Percentiles rank a stretch among this genome's conserved stretches.
Evolutionary conservation across 345 rosid genomes (phyloP).

Genomic region (Nephelium lappaceum): DNA sequence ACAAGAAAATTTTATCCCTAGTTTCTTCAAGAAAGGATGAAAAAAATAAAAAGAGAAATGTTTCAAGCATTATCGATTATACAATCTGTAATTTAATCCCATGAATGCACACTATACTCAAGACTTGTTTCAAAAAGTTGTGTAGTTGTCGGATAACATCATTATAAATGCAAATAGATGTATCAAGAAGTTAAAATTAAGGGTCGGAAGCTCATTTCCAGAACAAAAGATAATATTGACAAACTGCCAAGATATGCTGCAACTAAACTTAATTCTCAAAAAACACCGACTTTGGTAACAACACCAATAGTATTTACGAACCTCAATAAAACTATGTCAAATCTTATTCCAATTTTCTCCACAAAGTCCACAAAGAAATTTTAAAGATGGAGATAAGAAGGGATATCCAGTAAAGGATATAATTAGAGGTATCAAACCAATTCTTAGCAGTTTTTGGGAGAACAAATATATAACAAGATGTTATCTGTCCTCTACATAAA

Average conservation of each 20-base stretch:
- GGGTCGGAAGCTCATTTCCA: not conserved
- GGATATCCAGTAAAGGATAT: not conserved
- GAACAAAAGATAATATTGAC: not conserved
- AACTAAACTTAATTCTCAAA: not conserved
- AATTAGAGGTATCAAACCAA: not conserved
- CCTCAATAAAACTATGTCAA: too few species aligned
- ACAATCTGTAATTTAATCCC: not conserved
- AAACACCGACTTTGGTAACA: too few species aligned
- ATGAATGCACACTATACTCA: not conserved
- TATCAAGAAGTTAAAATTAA: not conserved
- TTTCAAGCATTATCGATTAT: not conserved
- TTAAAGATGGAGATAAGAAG: not conserved
- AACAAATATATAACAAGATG: not conserved
- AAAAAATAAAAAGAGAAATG: not conserved
- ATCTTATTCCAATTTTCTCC: too few species aligned
- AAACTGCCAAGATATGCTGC: not conserved
- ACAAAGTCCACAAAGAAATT: not conserved
- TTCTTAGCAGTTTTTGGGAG: not conserved
- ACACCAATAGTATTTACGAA: too few species aligned
- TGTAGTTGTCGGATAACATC: not conserved
- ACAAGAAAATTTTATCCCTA: not conserved
- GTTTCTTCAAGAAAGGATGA: not conserved
- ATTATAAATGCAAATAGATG: not conserved
- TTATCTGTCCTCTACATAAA: not conserved
- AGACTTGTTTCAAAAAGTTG: not conserved